Conservation (phyloP, 805 yeast genomes). For the Middelhovenomyces tepae region DNA sequence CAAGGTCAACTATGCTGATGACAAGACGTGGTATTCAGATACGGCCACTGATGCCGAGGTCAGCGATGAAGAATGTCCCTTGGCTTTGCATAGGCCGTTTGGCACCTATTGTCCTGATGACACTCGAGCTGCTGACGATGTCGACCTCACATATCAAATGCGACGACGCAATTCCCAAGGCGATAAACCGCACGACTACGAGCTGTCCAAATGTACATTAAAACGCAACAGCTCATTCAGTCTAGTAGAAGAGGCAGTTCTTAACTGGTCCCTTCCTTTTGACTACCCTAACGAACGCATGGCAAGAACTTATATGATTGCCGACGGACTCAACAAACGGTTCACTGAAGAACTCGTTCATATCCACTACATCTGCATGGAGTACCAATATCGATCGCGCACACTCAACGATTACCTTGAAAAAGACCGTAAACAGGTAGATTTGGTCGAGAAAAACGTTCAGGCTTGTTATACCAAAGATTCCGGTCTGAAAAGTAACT, state of each 20-base stretch:
- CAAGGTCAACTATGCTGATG: constrained; percentile 3
- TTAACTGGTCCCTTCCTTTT: constrained; percentile 8
- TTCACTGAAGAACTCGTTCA: background rate
- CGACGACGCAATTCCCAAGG: too few species aligned
- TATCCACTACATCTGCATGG: background rate
- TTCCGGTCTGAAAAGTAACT: constrained; percentile 5
- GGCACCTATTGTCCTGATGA: too few species aligned
- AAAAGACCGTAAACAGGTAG: background rate
- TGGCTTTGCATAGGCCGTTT: too few species aligned
- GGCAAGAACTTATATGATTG: constrained; percentile 7
- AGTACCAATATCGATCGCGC: background rate
- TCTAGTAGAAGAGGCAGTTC: constrained; percentile 9
- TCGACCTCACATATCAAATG: too few species aligned
- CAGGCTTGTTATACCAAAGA: constrained; percentile 3
- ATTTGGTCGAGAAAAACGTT: background rate
- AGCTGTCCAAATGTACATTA: too few species aligned
- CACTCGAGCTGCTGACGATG: too few species aligned
- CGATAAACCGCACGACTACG: too few species aligned
- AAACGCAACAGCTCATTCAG: too few species aligned
- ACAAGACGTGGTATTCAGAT: constrained; percentile 36
- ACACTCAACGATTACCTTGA: background rate
- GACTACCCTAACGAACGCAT: constrained; percentile 4
- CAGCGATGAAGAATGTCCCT: too few species aligned
- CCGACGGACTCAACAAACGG: constrained; percentile 9
- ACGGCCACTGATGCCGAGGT: constrained; percentile 26